Conservation (phyloP, 495 filamentous ascomycete genomes). For the Lasiosphaeriaceae sp. region DNA sequence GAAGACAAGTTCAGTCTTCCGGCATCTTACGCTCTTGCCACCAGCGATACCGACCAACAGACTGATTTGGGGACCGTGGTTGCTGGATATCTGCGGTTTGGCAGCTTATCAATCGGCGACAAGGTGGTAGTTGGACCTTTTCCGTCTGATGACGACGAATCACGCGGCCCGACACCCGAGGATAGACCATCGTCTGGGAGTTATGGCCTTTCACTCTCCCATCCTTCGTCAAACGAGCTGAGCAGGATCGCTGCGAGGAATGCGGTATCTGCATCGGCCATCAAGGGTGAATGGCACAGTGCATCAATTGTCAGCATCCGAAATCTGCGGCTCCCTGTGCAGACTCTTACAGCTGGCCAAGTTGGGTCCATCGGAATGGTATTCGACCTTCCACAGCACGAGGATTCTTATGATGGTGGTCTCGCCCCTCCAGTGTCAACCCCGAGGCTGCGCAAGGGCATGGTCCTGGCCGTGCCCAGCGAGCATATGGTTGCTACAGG, state of each 20-base stretch:
- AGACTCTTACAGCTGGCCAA: slow-evolving; percentile 70
- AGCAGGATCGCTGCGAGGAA: slow-evolving; percentile 37
- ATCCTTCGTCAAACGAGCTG: slow-evolving; percentile 41
- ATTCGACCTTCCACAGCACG: slow-evolving; percentile 36
- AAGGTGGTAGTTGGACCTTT: slow-evolving; percentile 78
- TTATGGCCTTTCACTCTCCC: slow-evolving; percentile 37
- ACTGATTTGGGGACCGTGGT: slow-evolving; percentile 58
- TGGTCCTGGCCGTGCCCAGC: slow-evolving; percentile 65
- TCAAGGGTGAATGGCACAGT: slow-evolving; percentile 65
- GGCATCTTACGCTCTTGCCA: slow-evolving; percentile 39
- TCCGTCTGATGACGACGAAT: slow-evolving; percentile 41
- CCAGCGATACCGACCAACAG: slow-evolving; percentile 30
- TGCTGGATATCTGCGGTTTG: slow-evolving; percentile 78
- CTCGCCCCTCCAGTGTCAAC: not conserved
- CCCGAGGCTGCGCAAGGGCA: slow-evolving; percentile 71
- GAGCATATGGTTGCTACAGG: slow-evolving; percentile 45
- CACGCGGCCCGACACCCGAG: slow-evolving; percentile 31
- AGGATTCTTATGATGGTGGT: slow-evolving; percentile 23
- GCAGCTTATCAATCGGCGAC: slow-evolving; percentile 73
- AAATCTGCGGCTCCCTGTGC: slow-evolving; percentile 80
- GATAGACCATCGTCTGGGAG: slow-evolving; percentile 32
- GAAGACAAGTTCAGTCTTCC: slow-evolving; percentile 71
- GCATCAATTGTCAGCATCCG: slow-evolving; percentile 82
- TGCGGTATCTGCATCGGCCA: slow-evolving; percentile 39
- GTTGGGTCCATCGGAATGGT: slow-evolving; percentile 86